These are phyloP conservation scores for Podospora australis DNA, from an alignment of 495 filamentous ascomycete genomes.

Conservation along the genomic window DNA sequence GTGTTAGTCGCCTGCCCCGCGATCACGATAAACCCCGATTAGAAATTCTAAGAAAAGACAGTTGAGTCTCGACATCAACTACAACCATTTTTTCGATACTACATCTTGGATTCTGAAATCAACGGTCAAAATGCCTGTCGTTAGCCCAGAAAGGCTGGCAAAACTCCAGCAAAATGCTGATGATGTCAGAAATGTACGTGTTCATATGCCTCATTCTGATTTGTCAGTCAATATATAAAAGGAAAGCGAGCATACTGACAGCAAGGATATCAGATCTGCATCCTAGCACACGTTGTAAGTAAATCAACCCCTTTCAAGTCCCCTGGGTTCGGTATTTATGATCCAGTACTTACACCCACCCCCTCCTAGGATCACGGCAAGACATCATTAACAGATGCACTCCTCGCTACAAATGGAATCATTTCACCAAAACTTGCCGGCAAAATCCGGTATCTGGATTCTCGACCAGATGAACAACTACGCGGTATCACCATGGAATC, in stretches of 20 bases:
- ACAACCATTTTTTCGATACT: too few relatives aligned
- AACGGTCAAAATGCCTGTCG: slow-evolving; percentile 81
- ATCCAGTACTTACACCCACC: slow-evolving; percentile 5
- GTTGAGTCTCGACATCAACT: too few relatives aligned
- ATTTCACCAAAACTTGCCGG: slow-evolving; percentile 96
- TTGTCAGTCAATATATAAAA: neutral
- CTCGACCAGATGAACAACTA: slow-evolving; percentile 91
- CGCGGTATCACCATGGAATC: slow-evolving; percentile 99
- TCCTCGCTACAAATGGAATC: slow-evolving; percentile 98
- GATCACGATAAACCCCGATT: too few relatives aligned
- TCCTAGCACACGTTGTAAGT: slow-evolving; percentile 77
- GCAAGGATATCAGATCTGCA: slow-evolving; percentile 74
- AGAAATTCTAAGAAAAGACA: too few relatives aligned
- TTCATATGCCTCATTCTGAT: neutral
- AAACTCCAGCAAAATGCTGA: slow-evolving; percentile 76
- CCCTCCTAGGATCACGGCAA: slow-evolving; percentile 80
- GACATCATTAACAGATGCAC: slow-evolving; percentile 91
- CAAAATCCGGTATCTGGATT: slow-evolving; percentile 97
- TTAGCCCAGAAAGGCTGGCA: slow-evolving; percentile 79
- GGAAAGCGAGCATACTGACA: neutral
- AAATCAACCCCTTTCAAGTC: neutral
- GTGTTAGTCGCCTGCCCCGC: too few relatives aligned
- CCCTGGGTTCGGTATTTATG: neutral
- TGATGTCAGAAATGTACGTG: slow-evolving; percentile 77
- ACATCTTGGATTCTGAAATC: too few relatives aligned